Conservation (phyloP, 1,284 basidiomycete species). For the Anthracocystis panici-leucophaei region DNA sequence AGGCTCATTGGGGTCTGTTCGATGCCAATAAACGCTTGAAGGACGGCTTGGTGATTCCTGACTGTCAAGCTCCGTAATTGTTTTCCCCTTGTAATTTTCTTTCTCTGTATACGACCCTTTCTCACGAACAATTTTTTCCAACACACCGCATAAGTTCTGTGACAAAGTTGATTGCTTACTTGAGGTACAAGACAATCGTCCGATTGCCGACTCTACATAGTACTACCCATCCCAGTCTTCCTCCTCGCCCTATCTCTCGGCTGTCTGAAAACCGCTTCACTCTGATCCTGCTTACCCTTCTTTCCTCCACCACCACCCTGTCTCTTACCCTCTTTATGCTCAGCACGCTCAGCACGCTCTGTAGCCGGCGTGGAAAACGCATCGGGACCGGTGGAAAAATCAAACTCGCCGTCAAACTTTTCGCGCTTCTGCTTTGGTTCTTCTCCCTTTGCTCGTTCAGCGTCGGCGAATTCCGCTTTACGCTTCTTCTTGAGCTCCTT, state of each 20-base stretch:
- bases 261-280: conserved; percentile 28
- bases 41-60: conserved; percentile 71
- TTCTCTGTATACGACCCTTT: conserved; percentile 1
- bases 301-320: conserved; percentile 1
- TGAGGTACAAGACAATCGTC: background rate
- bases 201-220: conserved; percentile 17
- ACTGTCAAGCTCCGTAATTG: conserved; percentile 68
- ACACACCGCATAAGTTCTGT: background rate
- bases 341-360: conserved; percentile 2
- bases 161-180: background rate
- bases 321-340: background rate
- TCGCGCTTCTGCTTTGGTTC: conserved; percentile 16
- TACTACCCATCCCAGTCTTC: conserved; percentile 37
- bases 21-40: conserved; percentile 51
- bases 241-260: conserved; percentile 36
- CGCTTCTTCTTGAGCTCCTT: conserved; percentile 43
- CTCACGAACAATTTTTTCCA: background rate
- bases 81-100: background rate
- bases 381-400: conserved; percentile 22
- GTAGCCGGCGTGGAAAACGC: conserved; percentile 18
- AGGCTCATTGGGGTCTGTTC: conserved; percentile 72
- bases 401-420: conserved; percentile 40
- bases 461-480: conserved; percentile 15
- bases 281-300: conserved; percentile 1
- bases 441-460: background rate